Base-by-base conservation (phyloP, 1,139 yeast species). In the Diutina sp. region DNA sequence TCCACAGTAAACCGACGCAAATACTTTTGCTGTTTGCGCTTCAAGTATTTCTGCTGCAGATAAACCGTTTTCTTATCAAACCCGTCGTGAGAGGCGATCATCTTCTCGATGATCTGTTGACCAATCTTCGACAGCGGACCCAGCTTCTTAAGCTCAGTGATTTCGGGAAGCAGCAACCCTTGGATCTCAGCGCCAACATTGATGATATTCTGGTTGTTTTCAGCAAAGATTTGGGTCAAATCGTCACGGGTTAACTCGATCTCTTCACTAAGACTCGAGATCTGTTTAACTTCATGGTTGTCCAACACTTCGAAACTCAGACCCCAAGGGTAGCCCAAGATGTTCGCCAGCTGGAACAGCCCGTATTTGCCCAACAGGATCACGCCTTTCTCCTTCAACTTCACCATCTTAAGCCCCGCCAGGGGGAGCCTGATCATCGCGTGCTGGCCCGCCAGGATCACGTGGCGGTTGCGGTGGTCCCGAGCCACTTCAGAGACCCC, bases 321-420 rank as follows among this genome's bases (percentile, higher is more conserved):
- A 1, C 99, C 99, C 63, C 82, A 86, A 5, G 93, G 87, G 64
- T 77, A 85, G 1, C 97, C 97, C 46, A 93, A 66, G 16, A 93
- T 79, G 57, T 83, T 86, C 62, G 85, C 81, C 5, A 87, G 90
- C 51, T 78, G 73, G 68, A 95, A 93, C 1, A 85, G 74, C 8
- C 99, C 99, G 69, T 93, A 95, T 68, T 93, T 93, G 1, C 99
- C 99, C 61, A 95, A 73, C 58, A 83, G 82, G 16, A 93, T 76
- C 7, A 79, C 67, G 0, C 85, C 82, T 45, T 80, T 83, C 2
- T 80, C 77, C 55, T 75, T 78, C 58, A 90, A 71, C 62, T 85
- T 83, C 25, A 87, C 83, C 46, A 90, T 77, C 65, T 87, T 87
- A 64, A 84, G 69, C 57, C 88, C 87, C 56, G 84, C 88, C 1